Conservation (phyloP, 2,329 filamentous ascomycete genomes). For the Zasmidium citrigriseum region DNA sequence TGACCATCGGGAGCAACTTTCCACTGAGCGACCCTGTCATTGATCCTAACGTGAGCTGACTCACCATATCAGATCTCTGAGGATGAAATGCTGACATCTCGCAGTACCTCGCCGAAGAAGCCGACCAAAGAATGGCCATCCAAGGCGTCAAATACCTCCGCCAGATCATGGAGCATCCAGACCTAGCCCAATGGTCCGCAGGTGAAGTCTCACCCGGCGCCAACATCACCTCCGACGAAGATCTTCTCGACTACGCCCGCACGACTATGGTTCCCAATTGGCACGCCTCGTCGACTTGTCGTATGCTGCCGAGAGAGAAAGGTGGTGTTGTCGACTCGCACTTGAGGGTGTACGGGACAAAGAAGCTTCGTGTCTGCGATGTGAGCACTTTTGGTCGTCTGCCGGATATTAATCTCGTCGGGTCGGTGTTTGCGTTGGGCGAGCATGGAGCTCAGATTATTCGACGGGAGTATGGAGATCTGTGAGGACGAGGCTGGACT, state of each 20-base stretch:
- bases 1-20: conserved; percentile 7
- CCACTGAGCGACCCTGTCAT: conserved; percentile 10
- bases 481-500: conserved; percentile 3
- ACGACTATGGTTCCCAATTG: conserved; percentile 21
- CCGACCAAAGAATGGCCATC: conserved; percentile 21
- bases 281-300: conserved; percentile 24
- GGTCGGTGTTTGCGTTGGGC: conserved; percentile 17
- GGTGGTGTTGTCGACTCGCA: conserved; percentile 25
- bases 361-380: conserved; percentile 27
- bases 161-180: conserved; percentile 15
- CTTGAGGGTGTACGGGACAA: conserved; percentile 25
- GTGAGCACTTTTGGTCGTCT: conserved; percentile 19
- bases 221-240: conserved; percentile 15
- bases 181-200: conserved; percentile 16
- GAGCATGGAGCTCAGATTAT: conserved; percentile 18
- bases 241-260: conserved; percentile 17
- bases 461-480: conserved; percentile 15
- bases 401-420: conserved; percentile 21
- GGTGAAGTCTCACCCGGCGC: conserved; percentile 16
- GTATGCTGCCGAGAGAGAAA: conserved; percentile 22
- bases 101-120: conserved; percentile 19
- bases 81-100: background rate
- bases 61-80: background rate
- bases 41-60: conserved; percentile 15
- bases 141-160: conserved; percentile 20